Percentiles rank a stretch among this genome's conserved stretches.
Evolutionary conservation across 2,329 filamentous ascomycete genomes (phyloP).

Genomic region (Ramichloridium luteum): DNA sequence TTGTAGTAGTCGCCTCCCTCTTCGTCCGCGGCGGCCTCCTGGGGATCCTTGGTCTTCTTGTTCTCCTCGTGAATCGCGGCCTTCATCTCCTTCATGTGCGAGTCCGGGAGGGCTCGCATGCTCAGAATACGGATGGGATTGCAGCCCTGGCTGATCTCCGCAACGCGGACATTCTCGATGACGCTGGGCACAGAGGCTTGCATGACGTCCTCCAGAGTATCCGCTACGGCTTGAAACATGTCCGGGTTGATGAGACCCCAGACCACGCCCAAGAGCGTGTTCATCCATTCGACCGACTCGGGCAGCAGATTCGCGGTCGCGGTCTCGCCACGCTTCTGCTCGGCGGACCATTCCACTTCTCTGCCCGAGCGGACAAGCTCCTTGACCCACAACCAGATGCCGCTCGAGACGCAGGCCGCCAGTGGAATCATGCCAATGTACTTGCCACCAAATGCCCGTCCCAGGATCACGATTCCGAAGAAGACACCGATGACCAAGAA

Average conservation of each 20-base stretch:
- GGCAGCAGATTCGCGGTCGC: slow-evolving; percentile 80
- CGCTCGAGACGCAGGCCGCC: slow-evolving; percentile 57
- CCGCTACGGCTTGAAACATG: slow-evolving; percentile 85
- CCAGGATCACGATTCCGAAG: slow-evolving; percentile 60
- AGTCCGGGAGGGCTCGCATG: slow-evolving; percentile 70
- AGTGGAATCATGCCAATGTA: slow-evolving; percentile 67
- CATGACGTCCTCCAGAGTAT: slow-evolving; percentile 92
- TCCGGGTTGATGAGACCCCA: slow-evolving; percentile 93
- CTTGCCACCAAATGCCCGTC: slow-evolving; percentile 66
- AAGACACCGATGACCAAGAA: slow-evolving; percentile 59
- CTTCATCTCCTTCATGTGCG: slow-evolving; percentile 69
- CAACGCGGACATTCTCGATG: slow-evolving; percentile 88
- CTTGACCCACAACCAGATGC: slow-evolving; percentile 80
- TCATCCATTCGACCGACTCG: slow-evolving; percentile 89
- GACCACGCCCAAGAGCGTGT: slow-evolving; percentile 67
- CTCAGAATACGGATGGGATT: slow-evolving; percentile 84
- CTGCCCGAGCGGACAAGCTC: slow-evolving; percentile 72
- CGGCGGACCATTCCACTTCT: slow-evolving; percentile 77
- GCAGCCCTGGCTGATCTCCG: slow-evolving; percentile 85
- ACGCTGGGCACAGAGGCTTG: slow-evolving; percentile 82
- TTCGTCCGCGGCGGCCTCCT: slow-evolving; percentile 79
- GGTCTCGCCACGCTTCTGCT: slow-evolving; percentile 71
- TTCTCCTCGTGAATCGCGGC: slow-evolving; percentile 68
- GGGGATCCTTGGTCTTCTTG: slow-evolving; percentile 66
- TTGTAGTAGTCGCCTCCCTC: slow-evolving; percentile 91